These are phyloP conservation scores for Talaromyces borbonicus DNA, from an alignment of 495 filamentous ascomycete species.

Conservation along the genomic window DNA sequence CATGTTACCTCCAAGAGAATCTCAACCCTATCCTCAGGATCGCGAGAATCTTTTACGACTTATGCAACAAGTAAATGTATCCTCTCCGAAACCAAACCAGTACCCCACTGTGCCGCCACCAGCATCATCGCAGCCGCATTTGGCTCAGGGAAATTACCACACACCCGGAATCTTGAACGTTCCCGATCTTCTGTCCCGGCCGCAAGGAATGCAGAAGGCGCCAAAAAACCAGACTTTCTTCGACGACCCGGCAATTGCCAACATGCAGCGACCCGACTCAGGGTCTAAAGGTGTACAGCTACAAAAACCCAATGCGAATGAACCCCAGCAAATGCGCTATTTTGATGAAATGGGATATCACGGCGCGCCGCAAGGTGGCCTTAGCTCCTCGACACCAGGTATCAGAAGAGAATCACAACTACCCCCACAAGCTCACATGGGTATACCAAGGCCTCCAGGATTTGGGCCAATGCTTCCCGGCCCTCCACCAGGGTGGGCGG, in stretches of 20 bases:
- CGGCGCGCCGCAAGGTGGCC: constrained; percentile 20
- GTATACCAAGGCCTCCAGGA: constrained; percentile 38
- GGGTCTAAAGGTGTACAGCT: constrained; percentile 22
- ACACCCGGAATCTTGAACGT: constrained; percentile 32
- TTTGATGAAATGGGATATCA: constrained; percentile 34
- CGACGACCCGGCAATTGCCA: constrained; percentile 38
- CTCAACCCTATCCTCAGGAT: constrained; percentile 27
- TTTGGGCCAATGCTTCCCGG: constrained; percentile 38
- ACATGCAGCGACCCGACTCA: constrained; percentile 35
- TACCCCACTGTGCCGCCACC: constrained; percentile 18
- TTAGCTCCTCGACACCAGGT: constrained; percentile 29
- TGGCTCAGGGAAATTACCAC: constrained; percentile 20
- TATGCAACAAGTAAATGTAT: constrained; percentile 41
- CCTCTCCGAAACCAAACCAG: constrained; percentile 16
- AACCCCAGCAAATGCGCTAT: constrained; percentile 34
- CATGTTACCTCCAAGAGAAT: constrained; percentile 21
- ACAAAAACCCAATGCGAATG: constrained; percentile 28
- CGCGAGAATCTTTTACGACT: constrained; percentile 41
- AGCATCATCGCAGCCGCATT: background rate
- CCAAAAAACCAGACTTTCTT: constrained; percentile 35
- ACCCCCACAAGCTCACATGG: constrained; percentile 23
- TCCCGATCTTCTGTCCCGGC: constrained; percentile 36
- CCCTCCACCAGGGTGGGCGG: constrained; percentile 33
- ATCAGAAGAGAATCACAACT: constrained; percentile 22
- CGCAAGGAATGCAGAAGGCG: constrained; percentile 29